These are phyloP conservation scores for Exophiala dermatitidis DNA, from an alignment of 2,329 filamentous ascomycete species.

Conservation along the genomic window DNA sequence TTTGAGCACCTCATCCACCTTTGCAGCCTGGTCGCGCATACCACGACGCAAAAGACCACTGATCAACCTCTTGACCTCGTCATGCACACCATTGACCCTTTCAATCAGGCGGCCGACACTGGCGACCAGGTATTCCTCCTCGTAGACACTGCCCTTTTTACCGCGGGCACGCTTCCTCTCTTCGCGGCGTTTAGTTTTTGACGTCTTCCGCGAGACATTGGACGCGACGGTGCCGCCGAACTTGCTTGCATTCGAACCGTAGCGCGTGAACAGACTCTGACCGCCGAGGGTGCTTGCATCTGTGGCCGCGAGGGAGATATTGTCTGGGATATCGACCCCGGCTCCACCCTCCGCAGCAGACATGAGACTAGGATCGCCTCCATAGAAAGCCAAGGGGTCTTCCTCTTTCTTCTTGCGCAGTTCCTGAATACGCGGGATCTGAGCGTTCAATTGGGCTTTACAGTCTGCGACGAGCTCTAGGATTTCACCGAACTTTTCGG, in stretches of 20 bases:
- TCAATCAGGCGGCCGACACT: constrained; percentile 77
- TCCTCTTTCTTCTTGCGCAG: constrained; percentile 71
- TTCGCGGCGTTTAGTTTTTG: constrained; percentile 79
- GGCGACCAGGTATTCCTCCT: constrained; percentile 93
- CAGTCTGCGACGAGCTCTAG: constrained; percentile 93
- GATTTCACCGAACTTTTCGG: constrained; percentile 70
- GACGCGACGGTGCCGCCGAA: constrained; percentile 53
- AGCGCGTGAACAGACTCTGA: constrained; percentile 85
- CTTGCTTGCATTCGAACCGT: constrained; percentile 52
- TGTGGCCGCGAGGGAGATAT: constrained; percentile 84
- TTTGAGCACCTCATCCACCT: constrained; percentile 64
- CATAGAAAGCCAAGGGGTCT: constrained; percentile 84
- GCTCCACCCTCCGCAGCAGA: constrained; percentile 30
- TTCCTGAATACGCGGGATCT: constrained; percentile 78
- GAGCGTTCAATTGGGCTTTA: constrained; percentile 72
- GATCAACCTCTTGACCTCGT: constrained; percentile 67
- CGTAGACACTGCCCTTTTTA: constrained; percentile 95
- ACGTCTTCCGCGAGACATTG: constrained; percentile 68
- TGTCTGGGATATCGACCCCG: constrained; percentile 72
- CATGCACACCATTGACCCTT: constrained; percentile 63
- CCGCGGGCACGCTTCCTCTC: constrained; percentile 91
- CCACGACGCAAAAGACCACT: constrained; percentile 68
- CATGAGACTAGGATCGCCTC: constrained; percentile 59
- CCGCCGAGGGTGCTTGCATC: constrained; percentile 68
- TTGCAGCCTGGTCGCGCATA: constrained; percentile 81